Evolutionary conservation across 1,139 yeast species (phyloP), one percentile per base, ranked within the genome.

Genomic region (Sugiyamaella xylanicola): DNA sequence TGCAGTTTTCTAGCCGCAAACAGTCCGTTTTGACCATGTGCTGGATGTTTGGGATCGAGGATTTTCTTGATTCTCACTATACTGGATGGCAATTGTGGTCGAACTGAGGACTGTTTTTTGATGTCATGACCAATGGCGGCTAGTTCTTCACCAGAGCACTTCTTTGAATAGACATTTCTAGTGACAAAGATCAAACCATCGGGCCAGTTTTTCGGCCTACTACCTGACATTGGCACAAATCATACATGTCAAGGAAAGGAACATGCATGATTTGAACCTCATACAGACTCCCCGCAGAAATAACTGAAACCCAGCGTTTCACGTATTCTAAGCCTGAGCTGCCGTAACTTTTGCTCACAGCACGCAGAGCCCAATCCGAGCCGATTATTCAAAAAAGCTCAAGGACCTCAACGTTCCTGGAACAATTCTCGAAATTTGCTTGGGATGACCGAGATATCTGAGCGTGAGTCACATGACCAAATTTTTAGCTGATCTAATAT

Each of bases 1-100:
- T 59, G 54, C 16, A 67, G 56, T 36, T 65, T 64, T 16, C 59
- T 48, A 9, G 63, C 53, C 3, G 69, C 65, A 51, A 66, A 67
- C 20, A 67, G 60, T 1, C 70, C 70, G 46, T 45, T 59, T 37
- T 67, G 69, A 0, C 68, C 68, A 48, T 48, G 56, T 2, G 70
- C 70, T 2, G 70, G 70, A 54, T 67, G 70, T 1, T 52, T 39
- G 2, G 61, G 54, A 29, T 61, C 64, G 2, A 56, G 43, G 47
- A 67, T 65, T 21, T 45, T 49, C 47, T 59, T 62, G 57, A 65
- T 65, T 42, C 52, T 58, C 25, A 65, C 65, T 3, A 58, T 48
- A n/a, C 40, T 48, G 43, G 58, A 56, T 17, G 60, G 57, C 22
- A 54, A 22, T 35, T 61, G 62, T 3, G 52, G 19, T 40, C 46